Percentiles rank a stretch among this genome's conserved stretches.
Evolutionary conservation across 495 filamentous ascomycete genomes (phyloP).

Genomic region (Saxispiralis lemnorum): DNA sequence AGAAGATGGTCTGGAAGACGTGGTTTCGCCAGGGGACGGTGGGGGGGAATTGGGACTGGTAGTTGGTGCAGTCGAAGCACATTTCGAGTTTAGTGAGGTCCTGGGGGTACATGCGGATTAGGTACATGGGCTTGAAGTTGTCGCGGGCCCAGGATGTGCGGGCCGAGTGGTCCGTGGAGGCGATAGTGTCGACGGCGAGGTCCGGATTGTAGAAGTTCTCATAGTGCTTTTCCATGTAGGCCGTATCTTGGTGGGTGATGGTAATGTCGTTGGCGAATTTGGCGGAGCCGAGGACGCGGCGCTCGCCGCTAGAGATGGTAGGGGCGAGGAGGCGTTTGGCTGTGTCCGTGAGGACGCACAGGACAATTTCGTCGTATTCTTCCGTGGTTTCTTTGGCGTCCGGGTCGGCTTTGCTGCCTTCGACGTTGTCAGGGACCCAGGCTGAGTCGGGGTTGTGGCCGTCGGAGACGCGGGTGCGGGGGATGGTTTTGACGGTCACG

Average conservation of each 20-base stretch:
- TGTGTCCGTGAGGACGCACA: slow-evolving; percentile 62
- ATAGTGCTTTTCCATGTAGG: slow-evolving; percentile 61
- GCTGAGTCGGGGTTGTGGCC: slow-evolving; percentile 22
- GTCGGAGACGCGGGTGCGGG: slow-evolving; percentile 24
- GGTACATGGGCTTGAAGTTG: slow-evolving; percentile 63
- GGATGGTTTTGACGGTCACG: slow-evolving; percentile 32
- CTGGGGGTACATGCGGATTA: slow-evolving; percentile 47
- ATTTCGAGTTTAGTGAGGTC: slow-evolving; percentile 62
- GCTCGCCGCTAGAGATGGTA: slow-evolving; percentile 46
- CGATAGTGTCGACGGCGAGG: slow-evolving; percentile 25
- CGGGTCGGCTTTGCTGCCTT: slow-evolving; percentile 24
- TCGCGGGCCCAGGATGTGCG: slow-evolving; percentile 36
- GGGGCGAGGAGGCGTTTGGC: slow-evolving; percentile 46
- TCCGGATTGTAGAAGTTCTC: slow-evolving; percentile 45
- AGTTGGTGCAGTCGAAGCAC: slow-evolving; percentile 73
- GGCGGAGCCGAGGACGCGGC: slow-evolving; percentile 51
- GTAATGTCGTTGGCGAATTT: slow-evolving; percentile 71
- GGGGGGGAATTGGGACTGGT: slow-evolving; percentile 63
- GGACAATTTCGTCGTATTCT: slow-evolving; percentile 52
- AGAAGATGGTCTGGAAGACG: slow-evolving; percentile 70
- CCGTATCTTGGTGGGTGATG: slow-evolving; percentile 59
- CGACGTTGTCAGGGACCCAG: slow-evolving; percentile 18
- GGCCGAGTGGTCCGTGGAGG: slow-evolving; percentile 30
- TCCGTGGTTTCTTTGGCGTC: slow-evolving; percentile 25
- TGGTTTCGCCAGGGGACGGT: slow-evolving; percentile 37